A percentile compares a stretch with the other conserved stretches of the same genome.
Evolutionary conservation across 83 land plant genomes (phyloP).

Genomic region (Thuja plicata): DNA sequence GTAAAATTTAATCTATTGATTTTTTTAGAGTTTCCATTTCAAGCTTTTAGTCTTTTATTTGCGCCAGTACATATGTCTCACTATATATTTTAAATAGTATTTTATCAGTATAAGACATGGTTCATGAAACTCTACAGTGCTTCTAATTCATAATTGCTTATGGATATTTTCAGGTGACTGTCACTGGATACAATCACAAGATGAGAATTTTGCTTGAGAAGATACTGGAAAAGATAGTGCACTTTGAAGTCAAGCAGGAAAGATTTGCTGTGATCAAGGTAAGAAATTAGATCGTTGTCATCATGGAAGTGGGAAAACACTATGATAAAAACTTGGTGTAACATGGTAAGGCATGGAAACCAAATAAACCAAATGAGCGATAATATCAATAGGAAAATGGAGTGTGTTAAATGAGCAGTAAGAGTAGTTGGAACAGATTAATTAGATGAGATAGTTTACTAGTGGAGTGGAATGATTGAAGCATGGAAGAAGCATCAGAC

Average conservation of each 20-base stretch:
- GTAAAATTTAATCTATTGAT: neutral
- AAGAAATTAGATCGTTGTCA: constrained; percentile 6
- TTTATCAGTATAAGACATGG: neutral
- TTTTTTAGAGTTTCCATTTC: neutral
- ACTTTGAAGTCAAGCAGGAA: constrained; percentile 79
- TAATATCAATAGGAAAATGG: no score
- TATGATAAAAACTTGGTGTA: neutral
- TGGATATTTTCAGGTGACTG: constrained; percentile 50
- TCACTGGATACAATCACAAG: constrained; percentile 88
- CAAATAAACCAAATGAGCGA: no score
- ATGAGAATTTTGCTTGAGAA: constrained; percentile 67
- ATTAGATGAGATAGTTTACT: no score
- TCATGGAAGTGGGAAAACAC: neutral
- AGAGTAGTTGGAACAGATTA: no score
- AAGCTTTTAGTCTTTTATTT: neutral
- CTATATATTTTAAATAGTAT: neutral
- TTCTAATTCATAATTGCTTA: neutral
- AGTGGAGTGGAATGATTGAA: no score
- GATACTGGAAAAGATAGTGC: constrained; percentile 62
- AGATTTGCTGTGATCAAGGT: constrained; percentile 93
- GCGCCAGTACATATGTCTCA: neutral
- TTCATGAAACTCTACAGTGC: neutral
- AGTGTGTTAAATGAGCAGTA: no score
- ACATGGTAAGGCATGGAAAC: neutral
- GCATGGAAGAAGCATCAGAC: no score